These are phyloP conservation scores for Naganishia liquefaciens DNA, from an alignment of 1,284 basidiomycete species.

Conservation along the genomic window DNA sequence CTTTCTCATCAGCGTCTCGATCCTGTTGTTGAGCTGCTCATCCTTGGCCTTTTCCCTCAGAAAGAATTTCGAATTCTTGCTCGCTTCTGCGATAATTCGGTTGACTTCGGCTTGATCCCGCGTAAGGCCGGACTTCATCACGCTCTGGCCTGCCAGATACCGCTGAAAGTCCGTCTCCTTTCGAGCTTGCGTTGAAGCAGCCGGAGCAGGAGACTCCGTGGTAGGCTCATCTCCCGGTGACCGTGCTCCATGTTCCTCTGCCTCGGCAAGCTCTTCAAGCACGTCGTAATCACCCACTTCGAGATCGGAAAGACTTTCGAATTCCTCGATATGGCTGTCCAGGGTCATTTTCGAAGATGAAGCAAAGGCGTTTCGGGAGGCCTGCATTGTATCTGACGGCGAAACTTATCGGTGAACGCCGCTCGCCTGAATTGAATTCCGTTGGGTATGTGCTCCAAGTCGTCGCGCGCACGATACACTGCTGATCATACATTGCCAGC, in stretches of 20 bases:
- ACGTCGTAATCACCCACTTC: not conserved
- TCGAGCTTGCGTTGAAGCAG: constrained; percentile 10
- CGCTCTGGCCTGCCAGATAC: constrained; percentile 53
- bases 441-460: no score
- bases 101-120: constrained; percentile 52
- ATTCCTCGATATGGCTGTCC: not conserved
- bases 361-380: not conserved
- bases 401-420: not conserved
- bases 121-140: constrained; percentile 51
- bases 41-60: constrained; percentile 52
- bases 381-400: not conserved
- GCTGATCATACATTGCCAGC: no score
- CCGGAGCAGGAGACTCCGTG: not conserved
- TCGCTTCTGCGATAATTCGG: constrained; percentile 53
- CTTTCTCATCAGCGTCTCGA: constrained; percentile 48
- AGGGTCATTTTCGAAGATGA: constrained; percentile 2
- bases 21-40: constrained; percentile 49
- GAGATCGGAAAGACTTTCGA: constrained; percentile 3
- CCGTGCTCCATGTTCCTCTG: not conserved
- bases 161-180: constrained; percentile 44
- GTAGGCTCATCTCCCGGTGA: not conserved
- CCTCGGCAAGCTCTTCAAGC: not conserved
- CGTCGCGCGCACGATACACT: no score
- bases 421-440: not conserved
- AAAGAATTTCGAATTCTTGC: constrained; percentile 50